Evolutionary conservation across 202 grass and related monocot genomes (phyloP), one percentile per base, ranked within the genome.

Genomic region (Brachypodium distachyon): DNA sequence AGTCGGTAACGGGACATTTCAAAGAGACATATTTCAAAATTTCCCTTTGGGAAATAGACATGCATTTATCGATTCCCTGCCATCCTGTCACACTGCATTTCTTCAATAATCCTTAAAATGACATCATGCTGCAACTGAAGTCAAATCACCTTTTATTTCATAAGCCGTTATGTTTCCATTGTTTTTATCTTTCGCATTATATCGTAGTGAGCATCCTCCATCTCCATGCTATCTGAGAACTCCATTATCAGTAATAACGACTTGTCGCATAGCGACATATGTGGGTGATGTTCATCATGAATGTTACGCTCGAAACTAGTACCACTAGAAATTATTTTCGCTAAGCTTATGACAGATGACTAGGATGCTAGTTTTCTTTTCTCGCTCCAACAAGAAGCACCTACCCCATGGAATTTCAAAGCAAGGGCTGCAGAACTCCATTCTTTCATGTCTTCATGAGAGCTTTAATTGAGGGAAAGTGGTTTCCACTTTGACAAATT

Each of bases 401-500:
- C 39, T 59, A 6, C 48, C 4, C 33, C 3, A 5, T 43, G 46
- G 41, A 68, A 79, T 23, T 77, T 64, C 64, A 55, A 34, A 23
- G 13, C 37, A 55, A 76, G 46, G 37, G 52, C 29, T 56, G 14
- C 56, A 76, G 54, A 33, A 47, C 61, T 49, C 54, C 25, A 13
- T 58, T 49, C 1, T 70, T 40, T 84, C 22, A 76, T 19, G 63
- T 1, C 58, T 40, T 84, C 22, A 76, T 19, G 63, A 12, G 41
- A 77, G 47, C 72, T 77, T 84, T 84, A 79, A 59, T 84, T 64
- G 67, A 57, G 54, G 54, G 55, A 76, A 88, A 84, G 49, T 60
- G 77, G 56, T 22, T 51, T 71, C 61, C 57, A 71, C 77, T 85
- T 67, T 85, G 82, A 88, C n/a, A 84, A 84, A 72, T 65, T 85